These are phyloP conservation scores for Polygonum maritimum DNA, from an alignment of 148 eudicot genomes.

Conservation along the genomic window DNA sequence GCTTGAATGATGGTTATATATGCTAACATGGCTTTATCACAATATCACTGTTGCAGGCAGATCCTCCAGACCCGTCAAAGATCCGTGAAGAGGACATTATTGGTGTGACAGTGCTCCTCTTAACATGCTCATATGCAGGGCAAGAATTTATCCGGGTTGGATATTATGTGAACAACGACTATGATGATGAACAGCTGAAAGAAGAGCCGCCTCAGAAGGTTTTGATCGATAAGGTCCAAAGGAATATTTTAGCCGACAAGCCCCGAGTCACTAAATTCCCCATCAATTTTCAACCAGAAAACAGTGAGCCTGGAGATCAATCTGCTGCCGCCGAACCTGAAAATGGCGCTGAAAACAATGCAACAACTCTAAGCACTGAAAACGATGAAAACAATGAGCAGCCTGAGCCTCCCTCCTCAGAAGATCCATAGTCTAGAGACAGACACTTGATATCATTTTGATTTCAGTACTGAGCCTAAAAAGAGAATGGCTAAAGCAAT, in stretches of 20 bases:
- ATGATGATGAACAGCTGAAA: slow-evolving; percentile 69
- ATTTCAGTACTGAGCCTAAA: not conserved
- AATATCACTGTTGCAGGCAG: slow-evolving; percentile 43
- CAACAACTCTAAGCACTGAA: slow-evolving; percentile 15
- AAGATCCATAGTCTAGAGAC: slow-evolving; percentile 23
- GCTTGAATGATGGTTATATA: not conserved
- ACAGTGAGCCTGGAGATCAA: slow-evolving; percentile 55
- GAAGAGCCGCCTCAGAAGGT: slow-evolving; percentile 94
- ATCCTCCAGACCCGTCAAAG: slow-evolving; percentile 85
- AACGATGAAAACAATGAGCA: not conserved
- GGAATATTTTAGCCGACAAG: slow-evolving; percentile 75
- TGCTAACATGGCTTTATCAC: not conserved
- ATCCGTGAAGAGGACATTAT: slow-evolving; percentile 86
- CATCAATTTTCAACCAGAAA: slow-evolving; percentile 74
- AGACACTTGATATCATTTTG: not conserved
- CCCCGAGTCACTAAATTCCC: slow-evolving; percentile 93
- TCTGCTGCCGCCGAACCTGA: slow-evolving; percentile 27
- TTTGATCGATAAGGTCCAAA: slow-evolving; percentile 60
- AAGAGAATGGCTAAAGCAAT: not conserved
- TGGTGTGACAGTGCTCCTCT: slow-evolving; percentile 74
- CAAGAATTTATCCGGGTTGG: slow-evolving; percentile 91
- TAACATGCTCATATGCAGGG: slow-evolving; percentile 83
- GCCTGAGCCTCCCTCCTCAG: slow-evolving; percentile 19
- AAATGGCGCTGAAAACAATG: slow-evolving; percentile 20
- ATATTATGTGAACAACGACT: slow-evolving; percentile 81